Evolutionary conservation across 2,329 filamentous ascomycete species (phyloP).

Genomic region (Colletotrichum lupini): DNA sequence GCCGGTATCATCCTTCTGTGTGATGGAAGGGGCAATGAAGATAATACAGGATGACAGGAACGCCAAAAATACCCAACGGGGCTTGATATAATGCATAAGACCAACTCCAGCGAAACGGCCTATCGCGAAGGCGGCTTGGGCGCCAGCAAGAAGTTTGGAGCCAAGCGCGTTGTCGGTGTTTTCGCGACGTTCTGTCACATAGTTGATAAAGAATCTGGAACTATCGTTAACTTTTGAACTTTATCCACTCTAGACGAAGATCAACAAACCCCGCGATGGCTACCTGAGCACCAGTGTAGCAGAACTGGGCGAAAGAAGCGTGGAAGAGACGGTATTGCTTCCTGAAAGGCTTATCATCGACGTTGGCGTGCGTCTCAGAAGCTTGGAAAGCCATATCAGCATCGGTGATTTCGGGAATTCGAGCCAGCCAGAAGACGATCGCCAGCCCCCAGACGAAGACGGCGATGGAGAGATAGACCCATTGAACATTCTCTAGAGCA

Average conservation of each 20-base stretch:
- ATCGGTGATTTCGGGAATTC: conserved; percentile 77
- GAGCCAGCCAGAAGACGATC: conserved; percentile 72
- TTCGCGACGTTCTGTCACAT: conserved; percentile 65
- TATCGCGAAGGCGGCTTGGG: conserved; percentile 77
- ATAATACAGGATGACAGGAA: conserved; percentile 64
- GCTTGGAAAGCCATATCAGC: conserved; percentile 74
- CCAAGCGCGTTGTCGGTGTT: conserved; percentile 62
- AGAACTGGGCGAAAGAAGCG: conserved; percentile 81
- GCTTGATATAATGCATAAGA: conserved; percentile 54
- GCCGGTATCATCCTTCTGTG: conserved; percentile 59
- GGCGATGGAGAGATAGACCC: conserved; percentile 80
- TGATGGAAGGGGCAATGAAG: conserved; percentile 60
- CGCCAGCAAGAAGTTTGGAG: conserved; percentile 78
- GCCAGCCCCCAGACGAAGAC: conserved; percentile 77
- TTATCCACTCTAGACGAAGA: no score
- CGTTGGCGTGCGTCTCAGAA: conserved; percentile 50
- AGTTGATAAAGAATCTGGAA: conserved; percentile 80
- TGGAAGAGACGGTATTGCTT: conserved; percentile 84
- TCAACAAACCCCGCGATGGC: conserved; percentile 71
- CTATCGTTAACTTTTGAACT: conserved; percentile 69
- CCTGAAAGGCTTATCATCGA: conserved; percentile 64
- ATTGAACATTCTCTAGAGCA: conserved; percentile 75
- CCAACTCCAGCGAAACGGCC: conserved; percentile 75
- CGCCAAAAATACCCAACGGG: conserved; percentile 49
- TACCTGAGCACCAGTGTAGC: conserved; percentile 80